These are phyloP conservation scores for Boletus rubescentipes DNA, from an alignment of 768 basidiomycete genomes.

Conservation along the genomic window DNA sequence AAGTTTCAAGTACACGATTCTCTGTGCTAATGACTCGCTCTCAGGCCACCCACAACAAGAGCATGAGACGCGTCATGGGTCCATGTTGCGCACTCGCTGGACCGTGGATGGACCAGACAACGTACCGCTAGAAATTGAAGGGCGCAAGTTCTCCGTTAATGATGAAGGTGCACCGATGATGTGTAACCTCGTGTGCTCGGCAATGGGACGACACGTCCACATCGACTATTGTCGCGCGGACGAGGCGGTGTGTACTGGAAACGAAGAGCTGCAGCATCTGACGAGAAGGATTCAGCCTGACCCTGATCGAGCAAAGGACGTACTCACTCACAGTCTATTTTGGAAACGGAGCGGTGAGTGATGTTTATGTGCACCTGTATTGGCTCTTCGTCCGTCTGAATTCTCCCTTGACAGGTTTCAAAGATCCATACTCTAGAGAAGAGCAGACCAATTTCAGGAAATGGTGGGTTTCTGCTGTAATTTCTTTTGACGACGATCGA, in stretches of 20 bases:
- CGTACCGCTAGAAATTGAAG: conserved; percentile 50
- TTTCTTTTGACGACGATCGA: not conserved
- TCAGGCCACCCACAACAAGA: conserved; percentile 60
- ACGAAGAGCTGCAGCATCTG: conserved; percentile 48
- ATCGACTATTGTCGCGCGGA: conserved; percentile 53
- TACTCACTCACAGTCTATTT: conserved; percentile 50
- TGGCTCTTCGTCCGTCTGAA: not conserved
- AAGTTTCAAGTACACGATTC: not conserved
- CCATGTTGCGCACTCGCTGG: conserved; percentile 61
- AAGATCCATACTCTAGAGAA: conserved; percentile 64
- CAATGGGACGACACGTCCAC: conserved; percentile 59
- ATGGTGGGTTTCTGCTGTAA: conserved; percentile 40
- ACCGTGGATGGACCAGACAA: conserved; percentile 52
- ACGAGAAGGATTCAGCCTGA: conserved; percentile 41
- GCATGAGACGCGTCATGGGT: conserved; percentile 64
- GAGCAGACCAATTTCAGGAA: conserved; percentile 53
- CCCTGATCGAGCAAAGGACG: conserved; percentile 50
- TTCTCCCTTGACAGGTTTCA: conserved; percentile 43
- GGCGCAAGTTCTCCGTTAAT: conserved; percentile 50
- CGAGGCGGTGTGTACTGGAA: conserved; percentile 37
- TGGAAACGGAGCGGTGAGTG: conserved; percentile 56
- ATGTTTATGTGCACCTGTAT: not conserved
- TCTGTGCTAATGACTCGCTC: not conserved
- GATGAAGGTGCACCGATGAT: conserved; percentile 65
- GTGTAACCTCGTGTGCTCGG: conserved; percentile 56